Conservation (phyloP, 345 rosid species). For the Arabis alpina region DNA sequence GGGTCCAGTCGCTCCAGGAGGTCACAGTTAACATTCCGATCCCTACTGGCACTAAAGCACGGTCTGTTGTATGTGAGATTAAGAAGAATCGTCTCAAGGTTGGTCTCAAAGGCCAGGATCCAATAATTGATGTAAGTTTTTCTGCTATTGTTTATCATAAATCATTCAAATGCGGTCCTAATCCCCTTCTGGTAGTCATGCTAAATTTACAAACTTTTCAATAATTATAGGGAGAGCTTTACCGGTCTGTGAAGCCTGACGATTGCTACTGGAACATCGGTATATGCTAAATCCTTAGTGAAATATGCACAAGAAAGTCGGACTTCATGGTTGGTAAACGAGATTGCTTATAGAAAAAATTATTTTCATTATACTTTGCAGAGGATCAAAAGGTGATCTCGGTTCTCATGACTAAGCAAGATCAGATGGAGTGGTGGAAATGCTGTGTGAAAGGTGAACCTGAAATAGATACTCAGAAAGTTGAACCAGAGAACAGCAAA, state of each 20-base stretch:
- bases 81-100: conserved; percentile 88
- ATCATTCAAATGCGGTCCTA: background rate
- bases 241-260: conserved; percentile 73
- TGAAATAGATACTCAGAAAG: conserved; percentile 93
- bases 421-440: conserved; percentile 99
- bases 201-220: conserved; percentile 32
- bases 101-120: conserved; percentile 92
- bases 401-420: conserved; percentile 83
- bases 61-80: conserved; percentile 70
- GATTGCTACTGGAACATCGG: conserved; percentile 99
- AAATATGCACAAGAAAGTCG: background rate
- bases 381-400: conserved; percentile 48
- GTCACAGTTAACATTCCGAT: conserved; percentile 79
- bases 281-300: conserved; percentile 40
- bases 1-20: conserved; percentile 96
- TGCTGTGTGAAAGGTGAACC: conserved; percentile 87
- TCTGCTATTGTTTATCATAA: conserved; percentile 1
- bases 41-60: conserved; percentile 82
- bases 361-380: conserved; percentile 31
- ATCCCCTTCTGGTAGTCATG: background rate
- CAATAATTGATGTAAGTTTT: conserved; percentile 76
- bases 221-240: conserved; percentile 76
- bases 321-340: background rate
- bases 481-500: conserved; percentile 95
- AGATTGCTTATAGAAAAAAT: conserved; percentile 15